Evolutionary conservation across 164 flowering plant genomes (phyloP).

Genomic region (Euptelea pleiosperma): DNA sequence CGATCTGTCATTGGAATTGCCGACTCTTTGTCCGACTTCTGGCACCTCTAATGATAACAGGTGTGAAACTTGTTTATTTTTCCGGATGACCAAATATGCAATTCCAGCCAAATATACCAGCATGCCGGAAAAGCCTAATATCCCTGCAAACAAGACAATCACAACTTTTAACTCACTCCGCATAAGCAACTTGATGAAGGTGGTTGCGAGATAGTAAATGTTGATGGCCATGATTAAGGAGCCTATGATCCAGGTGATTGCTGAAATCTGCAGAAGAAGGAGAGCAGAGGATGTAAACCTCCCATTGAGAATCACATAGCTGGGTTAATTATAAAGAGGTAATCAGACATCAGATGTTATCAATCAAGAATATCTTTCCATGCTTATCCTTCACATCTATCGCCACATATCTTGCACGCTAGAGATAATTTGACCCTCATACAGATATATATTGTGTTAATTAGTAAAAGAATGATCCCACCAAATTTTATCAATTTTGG

Average conservation of each 20-base stretch:
- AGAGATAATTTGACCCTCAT: too few species aligned
- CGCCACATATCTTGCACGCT: too few species aligned
- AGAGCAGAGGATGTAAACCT: too few species aligned
- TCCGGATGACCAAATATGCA: conserved; percentile 61
- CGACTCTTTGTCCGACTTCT: conserved; percentile 21
- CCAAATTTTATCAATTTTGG: too few species aligned
- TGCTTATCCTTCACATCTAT: too few species aligned
- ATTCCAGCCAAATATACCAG: conserved; percentile 66
- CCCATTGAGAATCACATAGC: too few species aligned
- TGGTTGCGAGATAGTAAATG: conserved; percentile 55
- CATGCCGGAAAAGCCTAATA: conserved; percentile 61
- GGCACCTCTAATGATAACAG: conserved; percentile 46
- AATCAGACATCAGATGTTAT: too few species aligned
- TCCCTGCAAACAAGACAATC: conserved; percentile 43
- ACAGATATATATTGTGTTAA: too few species aligned
- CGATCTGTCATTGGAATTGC: conserved; percentile 21
- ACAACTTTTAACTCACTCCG: conserved; percentile 38
- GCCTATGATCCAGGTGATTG: conserved; percentile 73
- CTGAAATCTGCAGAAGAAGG: conserved; percentile 49
- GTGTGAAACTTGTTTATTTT: conserved; percentile 39
- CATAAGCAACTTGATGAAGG: conserved; percentile 58
- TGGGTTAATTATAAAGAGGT: too few species aligned
- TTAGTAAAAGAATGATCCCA: too few species aligned
- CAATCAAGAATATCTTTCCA: too few species aligned
- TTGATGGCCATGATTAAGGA: conserved; percentile 79